Evolutionary conservation across 2,329 filamentous ascomycete genomes (phyloP).

Genomic region (Aschersonia sp.): DNA sequence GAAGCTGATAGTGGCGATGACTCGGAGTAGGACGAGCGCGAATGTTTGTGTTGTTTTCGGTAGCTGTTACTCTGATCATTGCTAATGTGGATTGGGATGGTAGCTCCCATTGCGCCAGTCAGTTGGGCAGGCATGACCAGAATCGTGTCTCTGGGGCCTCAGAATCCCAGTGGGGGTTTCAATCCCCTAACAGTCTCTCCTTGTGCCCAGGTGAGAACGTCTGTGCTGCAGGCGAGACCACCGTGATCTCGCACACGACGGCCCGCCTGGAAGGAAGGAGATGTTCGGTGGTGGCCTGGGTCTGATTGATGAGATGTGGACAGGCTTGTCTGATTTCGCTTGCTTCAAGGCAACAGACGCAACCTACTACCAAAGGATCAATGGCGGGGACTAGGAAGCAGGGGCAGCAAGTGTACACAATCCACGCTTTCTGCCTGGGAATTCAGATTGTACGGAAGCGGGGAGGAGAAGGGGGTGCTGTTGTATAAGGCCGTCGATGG

Average conservation of each 20-base stretch:
- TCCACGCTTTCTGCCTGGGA: too few species aligned
- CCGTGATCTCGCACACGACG: constrained; percentile 10
- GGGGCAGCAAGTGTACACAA: too few species aligned
- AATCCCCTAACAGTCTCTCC: neutral
- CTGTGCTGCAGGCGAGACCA: constrained; percentile 12
- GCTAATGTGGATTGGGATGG: constrained; percentile 21
- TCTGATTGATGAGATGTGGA: neutral
- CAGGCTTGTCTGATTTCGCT: neutral
- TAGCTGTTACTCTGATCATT: constrained; percentile 19
- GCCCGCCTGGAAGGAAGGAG: constrained; percentile 7
- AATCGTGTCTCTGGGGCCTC: too few species aligned
- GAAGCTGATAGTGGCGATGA: constrained; percentile 38
- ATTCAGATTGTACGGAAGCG: too few species aligned
- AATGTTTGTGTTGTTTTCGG: constrained; percentile 41
- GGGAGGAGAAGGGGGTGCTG: too few species aligned
- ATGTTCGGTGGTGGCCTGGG: neutral
- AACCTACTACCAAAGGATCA: too few species aligned
- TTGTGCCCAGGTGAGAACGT: constrained; percentile 1
- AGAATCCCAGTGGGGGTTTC: too few species aligned
- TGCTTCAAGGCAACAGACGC: neutral
- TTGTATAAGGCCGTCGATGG: too few species aligned
- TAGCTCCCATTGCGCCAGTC: constrained; percentile 21
- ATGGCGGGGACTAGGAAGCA: too few species aligned
- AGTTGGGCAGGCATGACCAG: constrained; percentile 23
- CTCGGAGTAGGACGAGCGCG: constrained; percentile 46